Conservation (phyloP, 1,139 yeast genomes). For the Protomyces lactucae-debilis region DNA sequence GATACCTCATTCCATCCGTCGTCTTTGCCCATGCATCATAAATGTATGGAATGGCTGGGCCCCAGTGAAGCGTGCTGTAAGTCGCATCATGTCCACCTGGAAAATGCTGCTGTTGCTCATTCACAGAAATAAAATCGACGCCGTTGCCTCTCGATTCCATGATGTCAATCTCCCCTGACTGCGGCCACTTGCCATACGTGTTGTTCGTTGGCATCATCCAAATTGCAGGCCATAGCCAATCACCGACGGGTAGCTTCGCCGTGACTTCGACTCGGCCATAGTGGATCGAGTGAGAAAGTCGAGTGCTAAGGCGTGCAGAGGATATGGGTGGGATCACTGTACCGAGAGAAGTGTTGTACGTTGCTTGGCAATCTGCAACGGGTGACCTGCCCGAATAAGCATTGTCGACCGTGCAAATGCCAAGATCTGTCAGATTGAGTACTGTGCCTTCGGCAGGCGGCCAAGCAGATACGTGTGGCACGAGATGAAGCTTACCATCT, state of each 20-base stretch:
- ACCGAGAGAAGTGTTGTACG: slow-evolving; percentile 26
- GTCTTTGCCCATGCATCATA: slow-evolving; percentile 28
- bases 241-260: slow-evolving; percentile 31
- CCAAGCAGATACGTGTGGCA: slow-evolving; percentile 30
- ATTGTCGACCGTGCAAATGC: slow-evolving; percentile 28
- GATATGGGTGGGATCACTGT: slow-evolving; percentile 30
- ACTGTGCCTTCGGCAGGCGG: slow-evolving; percentile 29
- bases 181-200: slow-evolving; percentile 32
- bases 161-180: slow-evolving; percentile 33
- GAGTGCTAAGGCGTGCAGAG: slow-evolving; percentile 31
- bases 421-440: slow-evolving; percentile 30
- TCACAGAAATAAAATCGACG: slow-evolving; percentile 29
- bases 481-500: slow-evolving; percentile 29
- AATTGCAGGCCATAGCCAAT: slow-evolving; percentile 33
- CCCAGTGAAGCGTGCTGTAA: slow-evolving; percentile 32
- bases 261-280: slow-evolving; percentile 32
- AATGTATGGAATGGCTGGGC: slow-evolving; percentile 20
- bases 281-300: slow-evolving; percentile 15
- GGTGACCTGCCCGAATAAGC: slow-evolving; percentile 3
- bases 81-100: slow-evolving; percentile 28
- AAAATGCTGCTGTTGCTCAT: background rate
- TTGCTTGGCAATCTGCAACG: slow-evolving; percentile 26
- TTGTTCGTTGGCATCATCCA: slow-evolving; percentile 32
- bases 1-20: slow-evolving; percentile 23
- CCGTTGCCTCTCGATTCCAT: slow-evolving; percentile 32